Conservation (phyloP, 2,329 filamentous ascomycete genomes). For the Pseudogymnoascus sp. region DNA sequence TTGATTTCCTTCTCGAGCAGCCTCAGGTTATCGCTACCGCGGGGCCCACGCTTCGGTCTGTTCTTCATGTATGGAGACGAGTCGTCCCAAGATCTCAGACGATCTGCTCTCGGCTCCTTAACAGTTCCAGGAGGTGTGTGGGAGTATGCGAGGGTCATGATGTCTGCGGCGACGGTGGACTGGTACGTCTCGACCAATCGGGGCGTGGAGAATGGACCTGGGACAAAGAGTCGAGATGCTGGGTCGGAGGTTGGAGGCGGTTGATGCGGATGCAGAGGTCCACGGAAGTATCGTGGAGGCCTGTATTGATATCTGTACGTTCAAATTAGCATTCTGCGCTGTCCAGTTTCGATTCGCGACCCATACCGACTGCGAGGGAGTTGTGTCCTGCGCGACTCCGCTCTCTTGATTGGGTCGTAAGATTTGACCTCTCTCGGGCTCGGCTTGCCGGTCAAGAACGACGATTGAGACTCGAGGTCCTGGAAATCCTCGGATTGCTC, state of each 20-base stretch:
- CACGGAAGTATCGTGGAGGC: slow-evolving; percentile 89
- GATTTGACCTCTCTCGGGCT: slow-evolving; percentile 31
- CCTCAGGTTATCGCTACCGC: slow-evolving; percentile 67
- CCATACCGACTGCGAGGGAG: slow-evolving; percentile 36
- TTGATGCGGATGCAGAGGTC: slow-evolving; percentile 87
- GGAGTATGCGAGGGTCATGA: slow-evolving; percentile 81
- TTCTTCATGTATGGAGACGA: slow-evolving; percentile 94
- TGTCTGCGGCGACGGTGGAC: slow-evolving; percentile 76
- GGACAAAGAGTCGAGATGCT: slow-evolving; percentile 77
- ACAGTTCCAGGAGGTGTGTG: slow-evolving; percentile 74
- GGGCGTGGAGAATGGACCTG: slow-evolving; percentile 83
- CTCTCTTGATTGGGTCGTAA: slow-evolving; percentile 43
- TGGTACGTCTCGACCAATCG: slow-evolving; percentile 87
- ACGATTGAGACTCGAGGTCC: slow-evolving; percentile 42
- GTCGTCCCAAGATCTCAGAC: slow-evolving; percentile 79
- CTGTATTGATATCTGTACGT: slow-evolving; percentile 79
- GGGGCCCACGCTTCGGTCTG: slow-evolving; percentile 73
- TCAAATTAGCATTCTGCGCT: slow-evolving; percentile 14
- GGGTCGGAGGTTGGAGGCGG: slow-evolving; percentile 82
- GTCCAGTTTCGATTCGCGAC: not conserved
- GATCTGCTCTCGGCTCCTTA: slow-evolving; percentile 50
- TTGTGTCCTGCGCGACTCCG: slow-evolving; percentile 33
- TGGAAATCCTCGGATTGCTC: slow-evolving; percentile 26
- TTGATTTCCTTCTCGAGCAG: slow-evolving; percentile 67
- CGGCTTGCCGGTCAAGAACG: slow-evolving; percentile 32